Percentiles rank a stretch among this genome's conserved stretches.
Conservation (phyloP, 148 eudicot species). For the Chenopodium formosanum region DNA sequence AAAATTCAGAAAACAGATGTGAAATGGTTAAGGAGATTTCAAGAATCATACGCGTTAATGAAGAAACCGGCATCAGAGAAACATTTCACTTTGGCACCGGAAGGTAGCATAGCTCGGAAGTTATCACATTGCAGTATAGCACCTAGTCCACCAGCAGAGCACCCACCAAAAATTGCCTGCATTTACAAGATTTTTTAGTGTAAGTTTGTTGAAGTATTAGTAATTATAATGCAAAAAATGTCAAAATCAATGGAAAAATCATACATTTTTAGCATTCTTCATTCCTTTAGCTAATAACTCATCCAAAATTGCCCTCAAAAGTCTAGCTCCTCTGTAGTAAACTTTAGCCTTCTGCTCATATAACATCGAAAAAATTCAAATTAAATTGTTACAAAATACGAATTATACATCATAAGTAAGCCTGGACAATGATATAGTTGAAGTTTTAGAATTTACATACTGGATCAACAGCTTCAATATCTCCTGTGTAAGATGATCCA, state of each 20-base stretch:
- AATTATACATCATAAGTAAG: neutral
- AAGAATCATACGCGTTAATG: constrained; percentile 59
- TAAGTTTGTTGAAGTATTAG: neutral
- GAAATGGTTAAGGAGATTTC: neutral
- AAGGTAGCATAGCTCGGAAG: constrained; percentile 67
- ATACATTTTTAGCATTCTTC: constrained; percentile 72
- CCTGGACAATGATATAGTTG: neutral
- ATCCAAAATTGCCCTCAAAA: constrained; percentile 72
- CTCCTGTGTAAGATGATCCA: constrained; percentile 58
- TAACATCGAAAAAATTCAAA: neutral
- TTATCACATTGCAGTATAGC: constrained; percentile 82
- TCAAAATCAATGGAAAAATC: neutral
- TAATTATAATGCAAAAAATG: neutral
- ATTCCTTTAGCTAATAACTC: constrained; percentile 81
- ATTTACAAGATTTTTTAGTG: neutral
- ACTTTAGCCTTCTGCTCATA: constrained; percentile 62
- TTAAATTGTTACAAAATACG: neutral
- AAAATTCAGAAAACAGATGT: neutral
- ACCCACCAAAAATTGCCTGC: constrained; percentile 76
- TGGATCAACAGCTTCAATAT: constrained; percentile 51
- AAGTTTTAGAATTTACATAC: constrained; percentile 27
- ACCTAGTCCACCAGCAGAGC: constrained; percentile 95
- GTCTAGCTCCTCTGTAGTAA: constrained; percentile 78
- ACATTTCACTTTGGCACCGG: constrained; percentile 74
- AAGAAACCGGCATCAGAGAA: constrained; percentile 93